Conservation (phyloP, 108 stramenopile species). For the Nitzschia palea region DNA sequence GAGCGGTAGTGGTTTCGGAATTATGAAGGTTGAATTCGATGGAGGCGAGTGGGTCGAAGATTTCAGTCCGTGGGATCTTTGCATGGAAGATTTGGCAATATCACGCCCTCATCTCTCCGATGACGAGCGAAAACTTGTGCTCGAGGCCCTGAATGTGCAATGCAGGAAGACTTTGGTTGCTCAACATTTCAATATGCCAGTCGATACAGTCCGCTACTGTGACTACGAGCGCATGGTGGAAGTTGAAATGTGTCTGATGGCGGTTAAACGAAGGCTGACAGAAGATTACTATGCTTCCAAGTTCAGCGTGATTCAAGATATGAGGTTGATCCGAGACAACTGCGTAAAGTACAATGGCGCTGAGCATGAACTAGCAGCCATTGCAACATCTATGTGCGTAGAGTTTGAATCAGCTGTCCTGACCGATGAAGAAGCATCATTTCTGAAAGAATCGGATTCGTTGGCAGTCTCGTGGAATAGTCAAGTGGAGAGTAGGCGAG, state of each 20-base stretch:
- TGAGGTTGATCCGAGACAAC: constrained; percentile 76
- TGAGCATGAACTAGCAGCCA: constrained; percentile 42
- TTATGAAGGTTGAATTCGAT: constrained; percentile 27
- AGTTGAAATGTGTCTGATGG: constrained; percentile 68
- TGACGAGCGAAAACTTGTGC: constrained; percentile 42
- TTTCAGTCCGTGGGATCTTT: constrained; percentile 69
- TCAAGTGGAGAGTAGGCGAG: constrained; percentile 14
- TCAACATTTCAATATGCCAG: constrained; percentile 49
- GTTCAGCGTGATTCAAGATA: constrained; percentile 68
- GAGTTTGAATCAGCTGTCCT: constrained; percentile 49
- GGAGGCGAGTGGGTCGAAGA: constrained; percentile 17
- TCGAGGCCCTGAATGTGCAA: constrained; percentile 38
- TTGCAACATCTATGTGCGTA: constrained; percentile 53
- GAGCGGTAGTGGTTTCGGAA: constrained; percentile 46
- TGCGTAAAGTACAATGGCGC: constrained; percentile 83
- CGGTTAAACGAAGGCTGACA: constrained; percentile 50
- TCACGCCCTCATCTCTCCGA: constrained; percentile 46
- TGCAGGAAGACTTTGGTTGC: constrained; percentile 36
- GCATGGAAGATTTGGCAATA: constrained; percentile 20
- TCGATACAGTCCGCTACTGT: constrained; percentile 53
- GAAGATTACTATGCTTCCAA: constrained; percentile 67
- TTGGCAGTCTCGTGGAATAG: background rate
- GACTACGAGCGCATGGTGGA: constrained; percentile 79
- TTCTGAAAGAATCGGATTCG: constrained; percentile 4
- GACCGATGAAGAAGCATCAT: constrained; percentile 18